Evolutionary conservation across 169 alveolate genomes (phyloP).

Genomic region (Neospora caninum): DNA sequence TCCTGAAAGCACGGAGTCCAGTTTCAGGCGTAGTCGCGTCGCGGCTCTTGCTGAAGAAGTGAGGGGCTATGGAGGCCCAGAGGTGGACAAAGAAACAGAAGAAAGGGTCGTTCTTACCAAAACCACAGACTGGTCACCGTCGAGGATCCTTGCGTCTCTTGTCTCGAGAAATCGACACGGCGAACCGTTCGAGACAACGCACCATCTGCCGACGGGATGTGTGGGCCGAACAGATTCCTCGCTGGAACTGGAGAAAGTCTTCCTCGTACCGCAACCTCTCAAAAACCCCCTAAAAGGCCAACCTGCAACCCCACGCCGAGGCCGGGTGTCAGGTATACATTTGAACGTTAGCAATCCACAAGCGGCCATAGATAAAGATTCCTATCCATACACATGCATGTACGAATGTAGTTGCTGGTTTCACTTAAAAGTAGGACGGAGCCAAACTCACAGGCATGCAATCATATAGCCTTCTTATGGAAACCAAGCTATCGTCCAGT

Average conservation of each 20-base stretch:
- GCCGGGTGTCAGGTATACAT: background rate
- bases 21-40: no score
- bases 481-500: no score
- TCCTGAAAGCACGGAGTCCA: no score
- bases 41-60: no score
- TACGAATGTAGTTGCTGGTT: no score
- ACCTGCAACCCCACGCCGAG: background rate
- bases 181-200: no score
- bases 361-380: no score
- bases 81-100: background rate
- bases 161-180: background rate
- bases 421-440: no score
- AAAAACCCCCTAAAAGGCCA: conserved; percentile 11
- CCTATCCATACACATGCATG: no score
- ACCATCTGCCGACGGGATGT: background rate
- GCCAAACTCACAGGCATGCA: no score
- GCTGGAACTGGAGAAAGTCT: background rate
- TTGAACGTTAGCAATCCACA: no score
- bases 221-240: background rate
- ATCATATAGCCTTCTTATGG: no score
- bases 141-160: background rate
- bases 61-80: background rate
- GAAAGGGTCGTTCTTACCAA: background rate
- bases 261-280: conserved; percentile 4
- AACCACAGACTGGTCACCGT: conserved; percentile 1